These are phyloP conservation scores for Pyrrhoderma lamaoense DNA, from an alignment of 1,284 basidiomycete genomes.

Conservation along the genomic window DNA sequence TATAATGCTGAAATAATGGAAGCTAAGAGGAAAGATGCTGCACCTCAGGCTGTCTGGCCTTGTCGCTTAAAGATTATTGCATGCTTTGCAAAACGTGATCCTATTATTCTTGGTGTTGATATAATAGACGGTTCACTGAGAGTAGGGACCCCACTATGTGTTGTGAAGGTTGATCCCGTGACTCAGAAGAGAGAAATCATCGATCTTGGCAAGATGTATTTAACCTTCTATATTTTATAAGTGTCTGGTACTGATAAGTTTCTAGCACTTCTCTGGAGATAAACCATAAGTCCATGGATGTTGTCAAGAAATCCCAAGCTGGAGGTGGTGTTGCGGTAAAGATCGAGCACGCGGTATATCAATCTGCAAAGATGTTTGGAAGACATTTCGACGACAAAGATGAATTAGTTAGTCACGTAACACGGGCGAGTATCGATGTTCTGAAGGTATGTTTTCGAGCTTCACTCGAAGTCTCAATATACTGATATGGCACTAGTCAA, in stretches of 20 bases:
- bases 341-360: conserved; percentile 96
- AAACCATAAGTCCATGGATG: conserved; percentile 80
- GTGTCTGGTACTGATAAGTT: conserved; percentile 1
- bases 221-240: conserved; percentile 16
- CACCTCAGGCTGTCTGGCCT: conserved; percentile 95
- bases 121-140: conserved; percentile 90
- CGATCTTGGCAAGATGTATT: conserved; percentile 90
- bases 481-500: conserved; percentile 40
- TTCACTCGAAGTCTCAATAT: neutral
- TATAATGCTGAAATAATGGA: conserved; percentile 93
- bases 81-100: conserved; percentile 94
- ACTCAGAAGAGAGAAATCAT: conserved; percentile 91
- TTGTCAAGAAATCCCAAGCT: conserved; percentile 89
- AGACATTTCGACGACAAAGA: conserved; percentile 96
- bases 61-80: conserved; percentile 90
- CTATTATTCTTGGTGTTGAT: conserved; percentile 96
- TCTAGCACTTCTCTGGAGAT: conserved; percentile 88
- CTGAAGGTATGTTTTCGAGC: conserved; percentile 55
- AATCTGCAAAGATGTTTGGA: conserved; percentile 91
- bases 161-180: conserved; percentile 80
- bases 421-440: conserved; percentile 90
- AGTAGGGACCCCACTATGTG: conserved; percentile 94
- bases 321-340: conserved; percentile 97
- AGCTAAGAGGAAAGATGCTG: conserved; percentile 88
- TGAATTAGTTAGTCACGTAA: conserved; percentile 86